Percentiles rank a stretch among this genome's conserved stretches.
phyloP scores from a whole-genome alignment of 495 filamentous ascomycete genomes.

The Penicillium tannophilum region DNA sequence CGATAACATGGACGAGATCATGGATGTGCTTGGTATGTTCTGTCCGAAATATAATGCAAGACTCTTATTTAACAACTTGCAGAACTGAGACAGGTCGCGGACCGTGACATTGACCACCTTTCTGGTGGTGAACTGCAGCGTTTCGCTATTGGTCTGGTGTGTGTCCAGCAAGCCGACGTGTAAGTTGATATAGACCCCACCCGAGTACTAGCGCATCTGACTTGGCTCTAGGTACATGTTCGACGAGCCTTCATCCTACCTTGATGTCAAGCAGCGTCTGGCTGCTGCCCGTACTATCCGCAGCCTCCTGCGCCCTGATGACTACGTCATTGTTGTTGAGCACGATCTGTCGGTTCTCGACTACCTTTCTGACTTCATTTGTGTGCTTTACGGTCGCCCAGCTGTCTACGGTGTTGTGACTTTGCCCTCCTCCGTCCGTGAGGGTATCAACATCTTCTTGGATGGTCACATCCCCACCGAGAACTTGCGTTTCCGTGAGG shows the following conservation, averaged over 20 bases:
- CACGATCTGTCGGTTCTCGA: constrained; percentile 98
- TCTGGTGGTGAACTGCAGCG: constrained; percentile 98
- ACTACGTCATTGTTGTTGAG: constrained; percentile 98
- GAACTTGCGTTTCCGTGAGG: constrained; percentile 97
- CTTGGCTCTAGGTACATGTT: constrained; percentile 83
- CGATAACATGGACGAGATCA: constrained; percentile 81
- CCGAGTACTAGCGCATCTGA: constrained; percentile 3
- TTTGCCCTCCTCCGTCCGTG: constrained; percentile 89
- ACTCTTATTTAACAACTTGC: not conserved
- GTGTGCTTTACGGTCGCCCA: constrained; percentile 92
- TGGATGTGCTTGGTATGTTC: constrained; percentile 71
- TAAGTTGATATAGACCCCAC: constrained; percentile 42
- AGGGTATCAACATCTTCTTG: constrained; percentile 99
- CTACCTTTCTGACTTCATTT: constrained; percentile 97
- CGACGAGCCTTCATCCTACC: constrained; percentile 96
- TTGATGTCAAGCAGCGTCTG: constrained; percentile 98
- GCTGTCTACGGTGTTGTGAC: constrained; percentile 99
- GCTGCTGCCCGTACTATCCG: constrained; percentile 90
- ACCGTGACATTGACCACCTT: constrained; percentile 83
- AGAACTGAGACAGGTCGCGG: constrained; percentile 85
- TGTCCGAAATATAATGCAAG: not conserved
- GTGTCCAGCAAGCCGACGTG: constrained; percentile 95
- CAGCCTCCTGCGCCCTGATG: constrained; percentile 78
- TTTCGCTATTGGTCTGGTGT: constrained; percentile 93
- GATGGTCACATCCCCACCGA: constrained; percentile 97